A percentile compares a stretch with the other conserved stretches of the same genome.
These are phyloP conservation scores for Podospora appendiculata DNA, from an alignment of 495 filamentous ascomycete genomes.

Conservation along the genomic window DNA sequence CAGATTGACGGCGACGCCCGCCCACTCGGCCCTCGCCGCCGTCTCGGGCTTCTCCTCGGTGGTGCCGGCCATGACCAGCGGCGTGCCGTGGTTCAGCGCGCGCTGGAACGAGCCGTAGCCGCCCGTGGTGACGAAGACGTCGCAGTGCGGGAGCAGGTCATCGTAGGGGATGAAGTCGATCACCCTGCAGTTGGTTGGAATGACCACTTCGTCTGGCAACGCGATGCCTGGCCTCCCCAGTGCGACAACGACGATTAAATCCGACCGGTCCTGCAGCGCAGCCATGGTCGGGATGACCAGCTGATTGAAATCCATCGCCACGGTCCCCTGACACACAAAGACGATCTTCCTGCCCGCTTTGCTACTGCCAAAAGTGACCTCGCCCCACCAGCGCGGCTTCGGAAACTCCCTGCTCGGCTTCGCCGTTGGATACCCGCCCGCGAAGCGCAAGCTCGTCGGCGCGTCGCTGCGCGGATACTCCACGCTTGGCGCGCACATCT, in stretches of 20 bases:
- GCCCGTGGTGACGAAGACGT: conserved; percentile 31
- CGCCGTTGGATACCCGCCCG: neutral
- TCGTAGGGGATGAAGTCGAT: conserved; percentile 32
- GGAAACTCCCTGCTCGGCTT: neutral
- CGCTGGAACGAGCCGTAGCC: conserved; percentile 34
- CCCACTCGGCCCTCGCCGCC: conserved; percentile 20
- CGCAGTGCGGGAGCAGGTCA: conserved; percentile 21
- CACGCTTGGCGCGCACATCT: neutral
- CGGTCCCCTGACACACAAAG: conserved; percentile 32
- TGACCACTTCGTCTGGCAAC: neutral
- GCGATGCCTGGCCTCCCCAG: conserved; percentile 15
- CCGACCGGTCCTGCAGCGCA: conserved; percentile 13
- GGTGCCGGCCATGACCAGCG: conserved; percentile 31
- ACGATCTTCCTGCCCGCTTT: conserved; percentile 21
- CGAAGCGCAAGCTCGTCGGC: neutral
- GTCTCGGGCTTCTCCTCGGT: conserved; percentile 32
- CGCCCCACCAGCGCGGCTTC: neutral
- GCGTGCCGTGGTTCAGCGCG: conserved; percentile 28
- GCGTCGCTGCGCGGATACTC: neutral
- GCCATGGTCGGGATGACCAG: conserved; percentile 28
- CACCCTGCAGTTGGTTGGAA: conserved; percentile 22
- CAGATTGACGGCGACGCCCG: conserved; percentile 28
- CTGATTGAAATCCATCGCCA: conserved; percentile 19
- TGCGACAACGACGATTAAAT: conserved; percentile 26
- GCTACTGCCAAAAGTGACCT: neutral